phyloP scores from a whole-genome alignment of 2,329 filamentous ascomycete species.

The Apiospora sp. region DNA sequence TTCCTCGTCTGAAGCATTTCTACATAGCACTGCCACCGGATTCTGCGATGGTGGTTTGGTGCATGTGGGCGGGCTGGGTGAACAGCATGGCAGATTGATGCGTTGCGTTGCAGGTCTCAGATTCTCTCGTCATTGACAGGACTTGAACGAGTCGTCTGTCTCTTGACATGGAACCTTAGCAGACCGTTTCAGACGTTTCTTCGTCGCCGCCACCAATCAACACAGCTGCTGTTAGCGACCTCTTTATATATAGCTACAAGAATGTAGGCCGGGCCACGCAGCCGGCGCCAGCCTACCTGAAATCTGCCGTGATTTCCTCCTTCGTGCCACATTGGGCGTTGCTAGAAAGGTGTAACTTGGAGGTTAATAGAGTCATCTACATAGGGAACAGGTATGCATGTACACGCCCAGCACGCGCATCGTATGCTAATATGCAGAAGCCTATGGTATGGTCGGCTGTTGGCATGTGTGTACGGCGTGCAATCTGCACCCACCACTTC shows the following conservation, averaged over 20 bases:
- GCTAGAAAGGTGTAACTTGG: background rate
- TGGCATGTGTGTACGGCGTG: background rate
- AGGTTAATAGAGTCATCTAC: background rate
- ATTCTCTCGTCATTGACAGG: conserved; percentile 10
- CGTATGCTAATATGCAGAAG: background rate
- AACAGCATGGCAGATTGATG: conserved; percentile 15
- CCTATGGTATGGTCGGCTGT: background rate
- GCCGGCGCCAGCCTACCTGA: background rate
- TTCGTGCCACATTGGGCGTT: background rate
- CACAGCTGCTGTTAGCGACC: background rate
- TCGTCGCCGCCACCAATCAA: conserved; percentile 15
- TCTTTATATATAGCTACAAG: conserved; percentile 18
- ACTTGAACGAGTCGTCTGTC: conserved; percentile 16
- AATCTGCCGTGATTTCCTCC: background rate
- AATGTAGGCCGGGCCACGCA: background rate
- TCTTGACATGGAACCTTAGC: conserved; percentile 11
- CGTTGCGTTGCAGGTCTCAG: conserved; percentile 14
- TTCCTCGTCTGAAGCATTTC: background rate
- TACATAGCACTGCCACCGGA: background rate
- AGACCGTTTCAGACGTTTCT: conserved; percentile 21
- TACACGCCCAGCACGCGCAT: background rate
- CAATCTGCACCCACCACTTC: background rate
- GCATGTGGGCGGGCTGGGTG: background rate
- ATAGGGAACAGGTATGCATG: background rate
- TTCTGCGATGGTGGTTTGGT: background rate